Base-by-base conservation (phyloP, 441 rosid genomes). In the Mallotus japonicus region DNA sequence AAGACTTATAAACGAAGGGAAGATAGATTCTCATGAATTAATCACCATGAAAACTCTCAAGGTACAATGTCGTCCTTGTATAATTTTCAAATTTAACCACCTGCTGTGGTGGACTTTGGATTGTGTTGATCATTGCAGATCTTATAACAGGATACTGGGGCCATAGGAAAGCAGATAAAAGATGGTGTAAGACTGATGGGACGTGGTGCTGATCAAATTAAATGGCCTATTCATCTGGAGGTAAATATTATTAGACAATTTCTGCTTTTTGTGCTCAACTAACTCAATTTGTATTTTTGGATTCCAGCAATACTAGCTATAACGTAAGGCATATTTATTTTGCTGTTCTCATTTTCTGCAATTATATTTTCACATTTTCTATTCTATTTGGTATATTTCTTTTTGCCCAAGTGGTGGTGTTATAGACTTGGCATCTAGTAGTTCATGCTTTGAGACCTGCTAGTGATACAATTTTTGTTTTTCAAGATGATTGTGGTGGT, bases 171-270 rank as follows among this genome's bases (percentile, higher is more conserved):
- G 85, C 92, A 92, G 79, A 92, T 95, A 76, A 77, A 88, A 87
- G 97, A 95, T 56, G 99, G 99, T 77, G 97, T 95, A 73, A 87
- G 97, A 82, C 79, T 95, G 85, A 92, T 92, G 99, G 99, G 97
- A 6, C 97, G 99, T 63, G 99, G 97, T 59, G 80, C 86, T 62
- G 97, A 89, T 65, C 85, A 88, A 71, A 92, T 95, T 81, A 81
- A 89, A 62, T 95, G 99, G 99, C 97, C 97, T 56, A 89, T 95
- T 77, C 94, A 92, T 84, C 85, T 92, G 16, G 97, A 95, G 97
- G 98, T 95, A 84, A 75, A 51, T 68, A 20, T 73, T 60, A 34
- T 40, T 42, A 49, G 14, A 28, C 14, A 14, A 19, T 62, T 70
- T 59, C 19, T 75, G 44, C 19, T 67, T 71, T 49, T 19, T 69